Evolutionary conservation across 164 flowering plant genomes (phyloP).

Genomic region (Buxus sempervirens): DNA sequence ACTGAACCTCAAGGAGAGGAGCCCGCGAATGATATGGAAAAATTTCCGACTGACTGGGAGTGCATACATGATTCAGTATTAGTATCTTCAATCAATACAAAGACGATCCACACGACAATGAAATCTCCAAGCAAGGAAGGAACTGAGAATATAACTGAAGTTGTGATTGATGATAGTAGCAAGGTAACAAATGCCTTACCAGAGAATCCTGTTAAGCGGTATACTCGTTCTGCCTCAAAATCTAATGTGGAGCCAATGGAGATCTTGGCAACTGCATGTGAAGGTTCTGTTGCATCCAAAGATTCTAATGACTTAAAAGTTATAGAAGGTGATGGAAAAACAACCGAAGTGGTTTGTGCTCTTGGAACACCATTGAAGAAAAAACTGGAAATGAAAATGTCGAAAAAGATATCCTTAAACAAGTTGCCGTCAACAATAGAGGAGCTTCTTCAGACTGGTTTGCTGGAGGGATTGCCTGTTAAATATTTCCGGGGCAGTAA

Average conservation of each 20-base stretch:
- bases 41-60: not conserved
- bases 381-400: conserved; percentile 21
- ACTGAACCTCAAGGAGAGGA: not conserved
- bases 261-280: not conserved
- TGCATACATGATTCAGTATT: too few species aligned
- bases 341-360: conserved; percentile 1
- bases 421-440: conserved; percentile 43
- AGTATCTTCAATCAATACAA: too few species aligned
- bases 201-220: conserved; percentile 19
- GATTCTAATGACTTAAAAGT: not conserved
- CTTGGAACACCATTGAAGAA: conserved; percentile 11
- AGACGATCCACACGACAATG: too few species aligned
- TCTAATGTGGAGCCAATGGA: not conserved
- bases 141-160: not conserved
- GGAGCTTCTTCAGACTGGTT: conserved; percentile 64
- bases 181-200: not conserved
- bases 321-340: not conserved
- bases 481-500: conserved; percentile 42
- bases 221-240: conserved; percentile 20
- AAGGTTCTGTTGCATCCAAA: conserved; percentile 5
- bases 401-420: conserved; percentile 27
- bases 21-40: not conserved
- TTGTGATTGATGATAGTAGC: not conserved
- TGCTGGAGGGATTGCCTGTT: conserved; percentile 64
- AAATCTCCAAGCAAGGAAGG: conserved; percentile 3